Evolutionary conservation across 345 rosid species (phyloP).

Genomic region (Sisymbrium altissimum): DNA sequence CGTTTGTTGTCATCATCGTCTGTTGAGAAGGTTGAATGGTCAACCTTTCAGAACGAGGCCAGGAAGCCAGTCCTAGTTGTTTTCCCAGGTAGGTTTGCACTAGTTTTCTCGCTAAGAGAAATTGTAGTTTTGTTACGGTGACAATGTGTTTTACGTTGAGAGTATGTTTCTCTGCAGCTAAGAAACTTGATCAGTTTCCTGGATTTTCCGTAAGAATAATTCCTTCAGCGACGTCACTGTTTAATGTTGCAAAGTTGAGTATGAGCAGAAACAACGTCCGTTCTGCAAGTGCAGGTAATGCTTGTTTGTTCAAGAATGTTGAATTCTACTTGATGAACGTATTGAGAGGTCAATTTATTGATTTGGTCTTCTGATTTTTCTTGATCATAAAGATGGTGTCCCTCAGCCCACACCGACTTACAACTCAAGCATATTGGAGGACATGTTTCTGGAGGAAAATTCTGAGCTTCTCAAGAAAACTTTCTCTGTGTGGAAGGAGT

Average conservation of each 20-base stretch:
- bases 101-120: background rate
- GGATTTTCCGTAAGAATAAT: slow-evolving; percentile 62
- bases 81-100: slow-evolving; percentile 76
- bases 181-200: slow-evolving; percentile 48
- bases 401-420: slow-evolving; percentile 64
- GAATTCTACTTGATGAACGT: background rate
- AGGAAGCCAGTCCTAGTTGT: slow-evolving; percentile 75
- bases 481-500: slow-evolving; percentile 58
- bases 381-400: slow-evolving; percentile 42
- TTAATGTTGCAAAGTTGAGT: slow-evolving; percentile 60
- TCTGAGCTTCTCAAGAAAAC: slow-evolving; percentile 53
- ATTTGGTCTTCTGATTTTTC: slow-evolving; percentile 4
- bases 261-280: slow-evolving; percentile 69
- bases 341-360: background rate
- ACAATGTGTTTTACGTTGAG: background rate
- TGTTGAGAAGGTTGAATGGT: slow-evolving; percentile 73
- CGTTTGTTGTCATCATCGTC: slow-evolving; percentile 46
- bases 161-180: slow-evolving; percentile 37
- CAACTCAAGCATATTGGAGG: slow-evolving; percentile 84
- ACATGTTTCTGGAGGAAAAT: slow-evolving; percentile 66
- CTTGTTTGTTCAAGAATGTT: background rate
- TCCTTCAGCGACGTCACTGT: slow-evolving; percentile 66
- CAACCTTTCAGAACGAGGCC: slow-evolving; percentile 77
- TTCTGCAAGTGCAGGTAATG: slow-evolving; percentile 56
- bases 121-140: background rate